Evolutionary conservation across 352 stramenopile species (phyloP).

Genomic region (Phytophthora crassamura): DNA sequence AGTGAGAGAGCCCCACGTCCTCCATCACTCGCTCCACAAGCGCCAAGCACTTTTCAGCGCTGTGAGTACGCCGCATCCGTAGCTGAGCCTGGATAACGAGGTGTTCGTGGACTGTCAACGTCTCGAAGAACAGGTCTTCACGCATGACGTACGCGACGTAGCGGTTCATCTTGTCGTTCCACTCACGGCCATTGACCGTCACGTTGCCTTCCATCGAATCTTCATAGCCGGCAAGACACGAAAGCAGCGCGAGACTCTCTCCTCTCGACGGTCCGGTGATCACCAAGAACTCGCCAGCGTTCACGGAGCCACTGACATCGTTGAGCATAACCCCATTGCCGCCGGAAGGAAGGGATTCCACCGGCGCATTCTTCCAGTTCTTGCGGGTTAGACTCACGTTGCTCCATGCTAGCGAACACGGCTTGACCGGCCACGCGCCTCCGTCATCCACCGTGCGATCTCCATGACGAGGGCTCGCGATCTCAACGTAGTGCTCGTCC

Average conservation of each 20-base stretch:
- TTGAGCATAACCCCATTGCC: conserved; percentile 40
- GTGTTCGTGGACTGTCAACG: conserved; percentile 91
- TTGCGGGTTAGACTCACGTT: conserved; percentile 31
- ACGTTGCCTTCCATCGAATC: conserved; percentile 73
- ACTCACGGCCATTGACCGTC: conserved; percentile 66
- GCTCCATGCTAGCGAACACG: conserved; percentile 36
- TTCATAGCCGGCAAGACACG: conserved; percentile 92
- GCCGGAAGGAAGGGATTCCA: background rate
- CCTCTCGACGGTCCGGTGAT: conserved; percentile 66
- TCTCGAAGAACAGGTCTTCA: conserved; percentile 89
- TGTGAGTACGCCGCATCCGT: conserved; percentile 58
- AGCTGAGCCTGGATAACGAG: conserved; percentile 88
- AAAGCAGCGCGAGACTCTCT: conserved; percentile 92
- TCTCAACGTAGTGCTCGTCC: conserved; percentile 36
- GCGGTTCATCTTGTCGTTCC: conserved; percentile 44
- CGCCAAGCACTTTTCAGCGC: conserved; percentile 37
- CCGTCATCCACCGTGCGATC: background rate
- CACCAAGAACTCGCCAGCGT: conserved; percentile 58
- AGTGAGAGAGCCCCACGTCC: conserved; percentile 57
- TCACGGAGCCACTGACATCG: conserved; percentile 49
- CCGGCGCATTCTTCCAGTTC: conserved; percentile 10
- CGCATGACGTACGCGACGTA: conserved; percentile 77
- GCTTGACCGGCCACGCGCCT: conserved; percentile 24
- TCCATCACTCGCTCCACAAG: conserved; percentile 70
- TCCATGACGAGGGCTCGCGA: conserved; percentile 30